phyloP scores from a whole-genome alignment of 495 filamentous ascomycete genomes.

The Annulohypoxylon bovei region DNA sequence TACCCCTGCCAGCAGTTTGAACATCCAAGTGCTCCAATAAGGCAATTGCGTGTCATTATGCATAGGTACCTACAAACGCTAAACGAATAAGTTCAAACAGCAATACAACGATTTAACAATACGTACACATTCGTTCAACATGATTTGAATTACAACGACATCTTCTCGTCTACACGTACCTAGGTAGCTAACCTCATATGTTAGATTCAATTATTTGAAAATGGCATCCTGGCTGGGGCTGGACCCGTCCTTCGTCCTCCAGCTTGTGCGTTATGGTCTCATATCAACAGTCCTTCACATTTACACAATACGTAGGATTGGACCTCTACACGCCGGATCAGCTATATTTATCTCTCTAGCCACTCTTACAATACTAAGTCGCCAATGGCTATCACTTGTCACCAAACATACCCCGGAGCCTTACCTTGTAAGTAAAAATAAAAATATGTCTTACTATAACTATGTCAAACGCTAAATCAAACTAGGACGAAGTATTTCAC shows the following conservation, averaged over 20 bases:
- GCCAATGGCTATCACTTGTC: slow-evolving; percentile 53
- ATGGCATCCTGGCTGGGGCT: slow-evolving; percentile 15
- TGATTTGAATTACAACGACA: too few relatives aligned
- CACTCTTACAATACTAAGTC: slow-evolving; percentile 6
- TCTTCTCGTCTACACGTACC: too few relatives aligned
- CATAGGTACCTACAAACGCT: not conserved
- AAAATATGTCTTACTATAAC: not conserved
- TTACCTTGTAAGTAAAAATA: slow-evolving; percentile 70
- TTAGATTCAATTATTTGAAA: not conserved
- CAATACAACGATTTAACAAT: not conserved
- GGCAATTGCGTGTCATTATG: slow-evolving; percentile 4
- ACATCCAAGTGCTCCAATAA: not conserved
- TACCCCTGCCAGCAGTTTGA: not conserved
- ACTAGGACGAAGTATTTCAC: slow-evolving; percentile 93
- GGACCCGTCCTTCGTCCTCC: slow-evolving; percentile 17
- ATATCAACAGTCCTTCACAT: slow-evolving; percentile 15
- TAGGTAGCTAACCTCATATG: too few relatives aligned
- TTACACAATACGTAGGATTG: slow-evolving; percentile 14
- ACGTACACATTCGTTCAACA: not conserved
- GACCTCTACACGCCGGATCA: not conserved
- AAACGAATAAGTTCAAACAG: not conserved
- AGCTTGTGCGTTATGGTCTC: slow-evolving; percentile 22
- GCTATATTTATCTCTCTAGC: slow-evolving; percentile 8
- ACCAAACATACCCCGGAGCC: slow-evolving; percentile 72
- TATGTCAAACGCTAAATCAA: slow-evolving; percentile 26